Conservation (phyloP, 805 yeast genomes). For the Lachancea cidri region DNA sequence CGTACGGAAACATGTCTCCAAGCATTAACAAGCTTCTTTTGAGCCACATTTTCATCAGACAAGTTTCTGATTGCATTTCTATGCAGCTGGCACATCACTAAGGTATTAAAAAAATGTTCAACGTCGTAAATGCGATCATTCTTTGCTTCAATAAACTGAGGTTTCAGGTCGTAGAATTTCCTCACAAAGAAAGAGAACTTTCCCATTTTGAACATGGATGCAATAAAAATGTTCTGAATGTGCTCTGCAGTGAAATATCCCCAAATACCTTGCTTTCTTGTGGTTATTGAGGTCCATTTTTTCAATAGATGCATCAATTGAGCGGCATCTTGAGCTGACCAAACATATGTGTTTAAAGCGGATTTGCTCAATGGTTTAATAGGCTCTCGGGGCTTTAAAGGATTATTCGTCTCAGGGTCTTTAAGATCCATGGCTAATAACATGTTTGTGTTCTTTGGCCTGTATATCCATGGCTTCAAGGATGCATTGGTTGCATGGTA, state of each 20-base stretch:
- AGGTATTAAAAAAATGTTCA: slow-evolving; percentile 27
- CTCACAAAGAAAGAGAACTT: slow-evolving; percentile 19
- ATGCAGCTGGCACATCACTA: slow-evolving; percentile 27
- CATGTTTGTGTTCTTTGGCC: slow-evolving; percentile 36
- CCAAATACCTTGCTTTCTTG: slow-evolving; percentile 24
- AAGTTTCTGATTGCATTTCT: slow-evolving; percentile 17
- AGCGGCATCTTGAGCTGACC: slow-evolving; percentile 16
- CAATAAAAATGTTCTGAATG: slow-evolving; percentile 22
- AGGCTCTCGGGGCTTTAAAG: slow-evolving; percentile 32
- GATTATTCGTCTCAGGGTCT: slow-evolving; percentile 32
- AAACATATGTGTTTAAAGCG: slow-evolving; percentile 25
- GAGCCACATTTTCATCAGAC: slow-evolving; percentile 15
- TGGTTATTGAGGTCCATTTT: slow-evolving; percentile 22
- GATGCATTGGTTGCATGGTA: slow-evolving; percentile 33
- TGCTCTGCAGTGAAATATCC: slow-evolving; percentile 21
- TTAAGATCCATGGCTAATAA: slow-evolving; percentile 37
- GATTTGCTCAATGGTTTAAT: slow-evolving; percentile 28
- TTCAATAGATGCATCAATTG: slow-evolving; percentile 23
- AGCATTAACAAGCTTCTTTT: slow-evolving; percentile 17
- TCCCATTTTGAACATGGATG: slow-evolving; percentile 24
- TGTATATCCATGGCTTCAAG: slow-evolving; percentile 37
- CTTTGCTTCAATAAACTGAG: slow-evolving; percentile 18
- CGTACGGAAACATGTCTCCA: slow-evolving; percentile 18
- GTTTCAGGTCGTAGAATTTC: slow-evolving; percentile 15
- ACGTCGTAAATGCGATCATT: slow-evolving; percentile 20